Evolutionary conservation across 352 stramenopile species (phyloP), one percentile per base, ranked within the genome.

Genomic region (Pythium phragmiticola): DNA sequence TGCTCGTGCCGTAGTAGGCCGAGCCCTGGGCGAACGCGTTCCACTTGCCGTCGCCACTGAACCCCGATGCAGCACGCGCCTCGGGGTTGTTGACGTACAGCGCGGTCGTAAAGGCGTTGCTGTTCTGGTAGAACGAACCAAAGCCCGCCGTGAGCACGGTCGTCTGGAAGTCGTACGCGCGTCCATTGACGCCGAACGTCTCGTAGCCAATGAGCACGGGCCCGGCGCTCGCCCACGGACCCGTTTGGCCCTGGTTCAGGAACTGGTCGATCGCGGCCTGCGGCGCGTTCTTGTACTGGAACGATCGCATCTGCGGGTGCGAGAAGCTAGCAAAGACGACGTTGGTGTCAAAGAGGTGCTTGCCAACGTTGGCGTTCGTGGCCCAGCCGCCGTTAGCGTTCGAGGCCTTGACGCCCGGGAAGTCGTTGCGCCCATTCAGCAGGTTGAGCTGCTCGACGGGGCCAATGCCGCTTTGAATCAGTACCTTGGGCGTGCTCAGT

Each of bases 391-490:
- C 16, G 1, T 41, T 11, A 5, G 34, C 34, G 34, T 13, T 39
- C 1, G 34, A 13, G 7, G 7, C 7, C 6, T 23, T 19, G 17
- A 60, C 54, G 41, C 54, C 54, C 6, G 28, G 68, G 23, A 55
- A 63, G 23, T 28, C 30, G 62, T 12, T 50, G 23, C 19, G 43
- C 16, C 64, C 42, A 11, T 55, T 55, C 1, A 88, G 68, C 16
- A 72, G 33, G 14, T 79, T 45, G 19, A 96, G 72, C 55, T 89
- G 72, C 2, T 82, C 63, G 23, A 65, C 45, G 3, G 82, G 80
- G 7, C 88, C 89, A 33, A 97, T 80, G 17, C 84, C 88, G 47
- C 72, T 89, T 51, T 90, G 75, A 62, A 94, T 86, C n/a, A 97
- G 76, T 4, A 96, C 60, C 59, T 95, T 84, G 4, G 89, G 88